Evolutionary conservation across 106 monocot species (phyloP).

Genomic region (Phalaenopsis equestris): DNA sequence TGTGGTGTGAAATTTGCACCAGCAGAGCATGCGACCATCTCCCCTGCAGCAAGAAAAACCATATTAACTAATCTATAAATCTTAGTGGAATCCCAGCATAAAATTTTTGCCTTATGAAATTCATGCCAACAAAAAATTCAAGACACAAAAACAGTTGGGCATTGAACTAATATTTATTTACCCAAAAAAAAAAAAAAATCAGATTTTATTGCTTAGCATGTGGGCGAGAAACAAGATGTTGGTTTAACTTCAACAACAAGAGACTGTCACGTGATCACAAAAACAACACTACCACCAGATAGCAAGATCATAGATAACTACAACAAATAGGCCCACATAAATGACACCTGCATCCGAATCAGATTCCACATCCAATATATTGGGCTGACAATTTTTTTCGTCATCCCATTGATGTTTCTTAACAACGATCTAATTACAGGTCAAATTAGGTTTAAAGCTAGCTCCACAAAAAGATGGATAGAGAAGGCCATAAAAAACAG

Average conservation of each 20-base stretch:
- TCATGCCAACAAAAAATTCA: too few relatives aligned
- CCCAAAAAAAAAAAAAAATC: too few relatives aligned
- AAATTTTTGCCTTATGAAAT: too few relatives aligned
- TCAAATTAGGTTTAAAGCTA: background rate
- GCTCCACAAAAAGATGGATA: background rate
- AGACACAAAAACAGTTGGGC: too few relatives aligned
- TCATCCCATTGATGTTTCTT: background rate
- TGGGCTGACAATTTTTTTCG: background rate
- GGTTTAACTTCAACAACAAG: background rate
- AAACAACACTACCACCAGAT: background rate
- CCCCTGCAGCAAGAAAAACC: too few relatives aligned
- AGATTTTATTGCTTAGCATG: background rate
- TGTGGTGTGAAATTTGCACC: constrained; percentile 74
- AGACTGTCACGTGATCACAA: background rate
- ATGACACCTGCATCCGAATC: background rate
- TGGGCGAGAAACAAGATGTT: background rate
- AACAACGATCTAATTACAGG: background rate
- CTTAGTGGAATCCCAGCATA: too few relatives aligned
- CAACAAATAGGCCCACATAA: background rate
- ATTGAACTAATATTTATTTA: too few relatives aligned
- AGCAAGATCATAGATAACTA: background rate
- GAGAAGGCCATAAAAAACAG: background rate
- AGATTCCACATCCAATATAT: background rate
- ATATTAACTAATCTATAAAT: too few relatives aligned
- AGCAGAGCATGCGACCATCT: constrained; percentile 32